Percentiles rank a stretch among this genome's conserved stretches.
These are phyloP conservation scores for Sporothrix phasma DNA, from an alignment of 2,329 filamentous ascomycete species.

Conservation along the genomic window DNA sequence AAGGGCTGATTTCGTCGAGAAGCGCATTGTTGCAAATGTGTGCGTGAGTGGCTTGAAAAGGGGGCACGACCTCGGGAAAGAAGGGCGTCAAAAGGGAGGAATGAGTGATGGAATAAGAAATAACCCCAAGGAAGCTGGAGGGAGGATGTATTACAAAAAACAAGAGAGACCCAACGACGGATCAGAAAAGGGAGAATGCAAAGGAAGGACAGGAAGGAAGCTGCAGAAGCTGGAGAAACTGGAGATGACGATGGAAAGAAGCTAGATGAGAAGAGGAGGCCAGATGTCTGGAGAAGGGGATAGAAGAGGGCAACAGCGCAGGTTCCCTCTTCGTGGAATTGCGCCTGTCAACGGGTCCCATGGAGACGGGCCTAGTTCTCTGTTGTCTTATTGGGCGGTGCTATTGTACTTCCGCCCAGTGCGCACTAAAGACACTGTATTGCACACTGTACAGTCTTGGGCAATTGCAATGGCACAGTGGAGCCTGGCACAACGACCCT, in stretches of 20 bases:
- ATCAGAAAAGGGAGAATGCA: neutral
- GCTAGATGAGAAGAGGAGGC: neutral
- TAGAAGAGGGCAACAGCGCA: neutral
- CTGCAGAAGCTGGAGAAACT: neutral
- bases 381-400: constrained; percentile 4
- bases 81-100: neutral
- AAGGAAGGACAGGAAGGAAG: constrained; percentile 12
- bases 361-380: neutral
- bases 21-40: constrained; percentile 41
- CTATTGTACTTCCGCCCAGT: neutral
- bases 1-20: constrained; percentile 39
- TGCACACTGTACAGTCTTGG: neutral
- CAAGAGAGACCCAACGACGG: neutral
- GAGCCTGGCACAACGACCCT: neutral
- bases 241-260: constrained; percentile 2
- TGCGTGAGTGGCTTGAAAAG: neutral
- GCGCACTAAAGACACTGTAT: neutral
- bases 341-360: neutral
- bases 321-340: neutral
- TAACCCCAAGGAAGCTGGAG: neutral
- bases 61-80: neutral
- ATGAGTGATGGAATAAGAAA: neutral
- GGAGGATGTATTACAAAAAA: neutral
- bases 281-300: constrained; percentile 6
- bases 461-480: neutral